Base-by-base conservation (phyloP, 768 basidiomycete genomes). In the Dentipellis sp. region DNA sequence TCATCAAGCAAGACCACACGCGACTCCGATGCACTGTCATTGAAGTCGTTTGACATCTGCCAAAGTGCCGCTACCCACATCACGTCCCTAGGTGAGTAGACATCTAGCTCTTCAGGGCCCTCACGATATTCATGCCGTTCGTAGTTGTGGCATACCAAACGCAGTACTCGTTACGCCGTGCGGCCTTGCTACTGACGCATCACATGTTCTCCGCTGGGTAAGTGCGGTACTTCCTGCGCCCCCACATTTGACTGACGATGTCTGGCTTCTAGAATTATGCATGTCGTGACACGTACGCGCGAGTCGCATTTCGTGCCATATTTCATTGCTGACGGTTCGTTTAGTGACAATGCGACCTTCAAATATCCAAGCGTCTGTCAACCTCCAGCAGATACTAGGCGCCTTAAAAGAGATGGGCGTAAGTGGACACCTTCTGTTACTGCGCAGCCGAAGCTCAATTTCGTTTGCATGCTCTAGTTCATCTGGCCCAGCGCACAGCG, bases 201-300 rank as follows among this genome's bases (percentile, higher is more conserved):
- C 86, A 84, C 68, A 72, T 89, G 19, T 76, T 90, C 34, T 79
- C 78, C 60, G 82, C 88, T 55, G 83, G 85, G 88, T 90, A 68
- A 62, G 86, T 71, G 29, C 45, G 37, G 39, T 58, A 5, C 14
- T 50, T 16, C 16, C 1, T 11, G 23, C 14, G n/a, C 42, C 42
- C 19, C 3, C 4, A 29, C n/a, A 40, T n/a, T 55, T 37, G 21
- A 19, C n/a, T 21, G 11, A 19, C 53, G 39, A 64, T 60, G 53
- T 61, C 52, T 57, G n/a, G 47, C 29, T 45, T 55, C 19, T 64
- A 89, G 88, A 29, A 85, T 90, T 62, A 88, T 89, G 87, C 87
- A 91, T 63, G 78, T 88, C 45, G 71, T 87, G 61, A 86, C 86
- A 16, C 65, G 88, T 88, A 50, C 14, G 48, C 6, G 9, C 48